Conservation (phyloP, 1,284 basidiomycete species). For the Cutaneotrichosporon spelunceum region DNA sequence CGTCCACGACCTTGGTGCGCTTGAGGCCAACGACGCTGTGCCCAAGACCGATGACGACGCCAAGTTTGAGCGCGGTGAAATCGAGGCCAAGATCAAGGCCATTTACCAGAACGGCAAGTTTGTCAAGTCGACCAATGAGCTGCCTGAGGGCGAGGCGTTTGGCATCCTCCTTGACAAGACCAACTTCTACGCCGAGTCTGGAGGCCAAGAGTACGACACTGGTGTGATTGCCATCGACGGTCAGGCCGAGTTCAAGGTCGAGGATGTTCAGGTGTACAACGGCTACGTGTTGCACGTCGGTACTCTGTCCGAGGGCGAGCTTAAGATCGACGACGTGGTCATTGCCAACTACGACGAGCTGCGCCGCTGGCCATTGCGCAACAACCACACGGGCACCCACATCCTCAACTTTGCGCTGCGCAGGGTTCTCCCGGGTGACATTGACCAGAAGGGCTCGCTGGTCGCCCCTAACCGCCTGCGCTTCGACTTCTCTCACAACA, state of each 20-base stretch:
- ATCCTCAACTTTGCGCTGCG: constrained; percentile 93
- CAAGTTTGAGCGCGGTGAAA: constrained; percentile 84
- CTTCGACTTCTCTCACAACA: constrained; percentile 98
- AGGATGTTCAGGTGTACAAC: constrained; percentile 82
- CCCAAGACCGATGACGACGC: constrained; percentile 89
- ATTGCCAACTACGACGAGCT: constrained; percentile 77
- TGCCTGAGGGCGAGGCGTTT: constrained; percentile 65
- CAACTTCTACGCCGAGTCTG: constrained; percentile 97
- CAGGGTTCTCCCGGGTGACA: constrained; percentile 90
- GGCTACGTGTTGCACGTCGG: constrained; percentile 90
- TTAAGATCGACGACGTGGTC: constrained; percentile 67
- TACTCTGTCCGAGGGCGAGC: constrained; percentile 69
- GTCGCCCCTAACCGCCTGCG: constrained; percentile 93
- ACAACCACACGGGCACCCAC: constrained; percentile 98
- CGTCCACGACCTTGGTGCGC: constrained; percentile 85
- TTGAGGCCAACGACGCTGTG: constrained; percentile 77
- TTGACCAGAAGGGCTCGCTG: constrained; percentile 96
- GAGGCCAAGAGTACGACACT: constrained; percentile 96
- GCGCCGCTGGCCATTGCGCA: constrained; percentile 89
- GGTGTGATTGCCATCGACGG: constrained; percentile 92
- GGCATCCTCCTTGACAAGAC: constrained; percentile 89
- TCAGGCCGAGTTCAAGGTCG: constrained; percentile 85
- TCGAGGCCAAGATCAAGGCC: constrained; percentile 72
- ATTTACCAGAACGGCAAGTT: constrained; percentile 84
- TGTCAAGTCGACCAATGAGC: constrained; percentile 62